Conservation (phyloP, 176 grass and related monocot species). For the Pharus latifolius region DNA sequence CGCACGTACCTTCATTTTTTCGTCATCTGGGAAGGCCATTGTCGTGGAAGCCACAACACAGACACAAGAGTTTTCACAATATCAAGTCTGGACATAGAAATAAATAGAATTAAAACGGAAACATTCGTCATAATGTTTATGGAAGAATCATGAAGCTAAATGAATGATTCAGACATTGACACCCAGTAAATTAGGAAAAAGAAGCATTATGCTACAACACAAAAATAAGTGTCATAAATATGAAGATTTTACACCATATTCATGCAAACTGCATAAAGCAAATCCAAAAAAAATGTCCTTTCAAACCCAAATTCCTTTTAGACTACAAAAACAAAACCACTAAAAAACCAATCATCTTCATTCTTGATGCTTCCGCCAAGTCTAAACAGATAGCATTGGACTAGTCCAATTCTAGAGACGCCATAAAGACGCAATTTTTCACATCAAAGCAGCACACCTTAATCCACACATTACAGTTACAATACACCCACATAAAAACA, state of each 20-base stretch:
- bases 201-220: not conserved
- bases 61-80: not conserved
- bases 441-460: not conserved
- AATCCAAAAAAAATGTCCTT: slow-evolving; percentile 1
- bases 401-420: too few relatives aligned
- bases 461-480: not conserved
- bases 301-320: not conserved
- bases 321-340: not conserved
- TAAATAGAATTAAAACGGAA: not conserved
- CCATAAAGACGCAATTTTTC: not conserved
- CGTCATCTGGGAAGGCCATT: slow-evolving; percentile 49
- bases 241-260: too few relatives aligned
- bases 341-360: not conserved
- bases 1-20: slow-evolving; percentile 51
- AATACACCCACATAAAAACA: not conserved
- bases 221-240: too few relatives aligned
- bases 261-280: not conserved
- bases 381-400: too few relatives aligned
- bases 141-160: not conserved
- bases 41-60: not conserved
- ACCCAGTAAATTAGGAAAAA: not conserved
- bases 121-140: not conserved
- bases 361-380: too few relatives aligned
- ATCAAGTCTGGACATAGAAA: slow-evolving; percentile 1
- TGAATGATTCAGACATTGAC: not conserved